Evolutionary conservation across 176 grass and related monocot species (phyloP).

Genomic region (Aegilops longissima): DNA sequence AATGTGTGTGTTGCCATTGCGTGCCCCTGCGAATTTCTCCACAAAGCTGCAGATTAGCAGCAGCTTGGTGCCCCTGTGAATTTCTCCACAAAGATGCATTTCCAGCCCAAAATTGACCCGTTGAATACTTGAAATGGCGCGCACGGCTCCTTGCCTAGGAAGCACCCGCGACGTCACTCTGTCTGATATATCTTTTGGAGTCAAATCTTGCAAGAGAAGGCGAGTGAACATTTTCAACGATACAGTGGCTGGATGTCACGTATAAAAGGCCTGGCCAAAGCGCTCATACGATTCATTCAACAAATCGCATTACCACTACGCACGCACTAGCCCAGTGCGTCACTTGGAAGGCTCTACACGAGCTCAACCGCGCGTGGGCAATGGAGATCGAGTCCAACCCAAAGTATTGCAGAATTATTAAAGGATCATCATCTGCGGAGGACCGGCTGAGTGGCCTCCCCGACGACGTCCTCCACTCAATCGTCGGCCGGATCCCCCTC

Average conservation of each 20-base stretch:
- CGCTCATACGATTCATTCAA: background rate
- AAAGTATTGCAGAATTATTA: background rate
- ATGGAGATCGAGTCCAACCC: background rate
- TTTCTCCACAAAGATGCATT: too few relatives aligned
- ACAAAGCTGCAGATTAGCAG: too few relatives aligned
- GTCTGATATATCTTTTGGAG: background rate
- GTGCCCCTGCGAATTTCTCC: too few relatives aligned
- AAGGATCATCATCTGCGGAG: background rate
- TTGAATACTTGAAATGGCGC: background rate
- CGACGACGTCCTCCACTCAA: conserved; percentile 54
- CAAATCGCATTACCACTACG: background rate
- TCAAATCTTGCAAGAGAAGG: conserved; percentile 20
- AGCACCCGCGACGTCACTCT: background rate
- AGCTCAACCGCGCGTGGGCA: too few relatives aligned
- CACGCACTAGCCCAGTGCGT: too few relatives aligned
- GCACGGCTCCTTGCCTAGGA: background rate
- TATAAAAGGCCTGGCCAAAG: background rate
- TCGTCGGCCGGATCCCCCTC: conserved; percentile 41
- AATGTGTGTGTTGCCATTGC: too few relatives aligned
- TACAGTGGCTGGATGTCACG: background rate
- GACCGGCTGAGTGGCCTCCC: conserved; percentile 59
- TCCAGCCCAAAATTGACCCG: too few relatives aligned
- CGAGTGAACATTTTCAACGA: background rate
- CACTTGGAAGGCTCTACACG: background rate
- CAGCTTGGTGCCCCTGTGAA: too few relatives aligned